Conservation (phyloP, 2,329 filamentous ascomycete species). For the Aquanectria penicillioides region DNA sequence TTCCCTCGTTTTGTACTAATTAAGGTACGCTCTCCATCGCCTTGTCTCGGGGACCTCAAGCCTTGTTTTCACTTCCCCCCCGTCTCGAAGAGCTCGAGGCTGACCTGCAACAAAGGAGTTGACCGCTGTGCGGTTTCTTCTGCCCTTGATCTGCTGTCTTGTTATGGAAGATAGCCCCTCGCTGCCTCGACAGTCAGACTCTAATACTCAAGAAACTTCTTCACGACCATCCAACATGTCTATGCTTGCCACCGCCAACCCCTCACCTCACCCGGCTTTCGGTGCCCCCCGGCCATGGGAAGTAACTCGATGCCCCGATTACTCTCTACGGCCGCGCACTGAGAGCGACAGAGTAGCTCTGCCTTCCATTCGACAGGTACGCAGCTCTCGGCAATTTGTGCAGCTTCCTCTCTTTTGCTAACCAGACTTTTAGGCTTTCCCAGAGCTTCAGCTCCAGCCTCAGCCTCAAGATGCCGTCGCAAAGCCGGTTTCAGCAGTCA, state of each 20-base stretch:
- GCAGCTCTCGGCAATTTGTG: background rate
- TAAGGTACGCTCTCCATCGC: conserved; percentile 16
- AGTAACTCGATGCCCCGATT: conserved; percentile 47
- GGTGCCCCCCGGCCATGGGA: conserved; percentile 54
- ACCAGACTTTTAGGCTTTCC: conserved; percentile 53
- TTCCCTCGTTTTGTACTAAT: conserved; percentile 24
- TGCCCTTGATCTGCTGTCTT: conserved; percentile 31
- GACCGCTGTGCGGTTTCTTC: conserved; percentile 35
- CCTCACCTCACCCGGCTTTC: conserved; percentile 53
- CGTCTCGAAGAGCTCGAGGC: conserved; percentile 7
- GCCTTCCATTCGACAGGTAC: conserved; percentile 65
- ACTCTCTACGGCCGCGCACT: conserved; percentile 46
- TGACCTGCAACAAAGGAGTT: conserved; percentile 23
- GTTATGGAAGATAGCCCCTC: conserved; percentile 56
- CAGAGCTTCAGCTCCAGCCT: conserved; percentile 53
- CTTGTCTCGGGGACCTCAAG: conserved; percentile 1
- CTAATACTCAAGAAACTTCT: conserved; percentile 37
- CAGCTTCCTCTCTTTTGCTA: conserved; percentile 24
- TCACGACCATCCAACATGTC: conserved; percentile 56
- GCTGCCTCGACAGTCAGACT: conserved; percentile 43
- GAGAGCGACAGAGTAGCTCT: conserved; percentile 56
- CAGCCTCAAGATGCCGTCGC: conserved; percentile 43
- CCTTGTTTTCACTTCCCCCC: conserved; percentile 8
- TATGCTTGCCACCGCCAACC: conserved; percentile 58
- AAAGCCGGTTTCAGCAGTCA: conserved; percentile 46